Conservation (phyloP, 2,329 filamentous ascomycete genomes). For the Coniochaeta prunicola region DNA sequence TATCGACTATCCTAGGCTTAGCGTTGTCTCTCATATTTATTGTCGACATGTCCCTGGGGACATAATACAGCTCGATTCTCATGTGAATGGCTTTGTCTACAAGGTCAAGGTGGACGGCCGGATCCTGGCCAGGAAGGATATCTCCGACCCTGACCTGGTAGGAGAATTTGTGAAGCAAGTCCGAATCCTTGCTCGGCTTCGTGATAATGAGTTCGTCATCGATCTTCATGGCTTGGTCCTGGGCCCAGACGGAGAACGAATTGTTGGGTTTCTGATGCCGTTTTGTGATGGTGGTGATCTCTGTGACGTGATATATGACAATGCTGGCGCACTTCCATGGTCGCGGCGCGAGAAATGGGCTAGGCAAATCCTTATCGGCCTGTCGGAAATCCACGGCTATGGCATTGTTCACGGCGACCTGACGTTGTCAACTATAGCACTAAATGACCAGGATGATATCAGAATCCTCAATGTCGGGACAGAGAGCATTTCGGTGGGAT, state of each 20-base stretch:
- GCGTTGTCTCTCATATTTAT: slow-evolving; percentile 65
- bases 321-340: slow-evolving; percentile 58
- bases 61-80: slow-evolving; percentile 76
- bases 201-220: slow-evolving; percentile 69
- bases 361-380: slow-evolving; percentile 78
- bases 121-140: slow-evolving; percentile 91
- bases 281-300: slow-evolving; percentile 82
- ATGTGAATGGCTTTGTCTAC: slow-evolving; percentile 98
- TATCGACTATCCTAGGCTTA: slow-evolving; percentile 72
- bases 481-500: slow-evolving; percentile 91
- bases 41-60: slow-evolving; percentile 62
- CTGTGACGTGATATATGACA: slow-evolving; percentile 85
- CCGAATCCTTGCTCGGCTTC: slow-evolving; percentile 79
- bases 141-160: slow-evolving; percentile 87
- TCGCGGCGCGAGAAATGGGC: slow-evolving; percentile 77
- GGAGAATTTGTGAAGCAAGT: slow-evolving; percentile 98
- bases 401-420: slow-evolving; percentile 98
- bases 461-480: slow-evolving; percentile 99
- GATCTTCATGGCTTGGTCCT: slow-evolving; percentile 82
- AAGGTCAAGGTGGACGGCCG: slow-evolving; percentile 67
- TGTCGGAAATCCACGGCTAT: slow-evolving; percentile 89
- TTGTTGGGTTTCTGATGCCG: slow-evolving; percentile 85
- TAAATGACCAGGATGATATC: slow-evolving; percentile 75
- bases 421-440: slow-evolving; percentile 92
- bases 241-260: slow-evolving; percentile 62